Base-by-base conservation (phyloP, 495 filamentous ascomycete species). In the Terfezia boudieri region DNA sequence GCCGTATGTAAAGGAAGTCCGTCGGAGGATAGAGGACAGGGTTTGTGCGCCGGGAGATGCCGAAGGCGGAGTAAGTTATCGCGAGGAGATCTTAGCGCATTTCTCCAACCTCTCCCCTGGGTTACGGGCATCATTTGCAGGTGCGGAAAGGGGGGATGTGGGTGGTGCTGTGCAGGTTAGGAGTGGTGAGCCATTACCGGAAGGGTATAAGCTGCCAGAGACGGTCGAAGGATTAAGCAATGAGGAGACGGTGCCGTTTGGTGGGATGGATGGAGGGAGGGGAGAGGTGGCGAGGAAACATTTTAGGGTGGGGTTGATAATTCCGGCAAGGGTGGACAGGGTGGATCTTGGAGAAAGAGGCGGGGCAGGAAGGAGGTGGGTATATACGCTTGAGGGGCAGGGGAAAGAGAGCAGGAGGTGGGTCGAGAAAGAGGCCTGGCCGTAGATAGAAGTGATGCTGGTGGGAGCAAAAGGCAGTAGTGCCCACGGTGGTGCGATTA, bases 21-120 rank as follows among this genome's bases (percentile, higher is more conserved):
- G 57, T 53, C 9, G 49, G 56, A 1, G 60, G 57, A 46, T 46
- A 1, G 41, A 46, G 41, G 41, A 14, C 4, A 14, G 41, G 12
- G 12, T 46, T 46, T 8, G 14, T 9, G 8, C 17, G 41, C 41
- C 41, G 8, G 4, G 4, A 4, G 62, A 51, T 5, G 64, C 59
- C 8, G 60, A 61, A 14, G 60, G 57, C 0, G 61, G 62, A 7
- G 86, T 80, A 80, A 76, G 71, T 12, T 94, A 83, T 78, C 70
- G 69, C 37, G 81, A 71, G 58, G 85, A 93, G 67, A 67, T 95
- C 46, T 83, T 80, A 56, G 79, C 75, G 58, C 84, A 89, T 69
- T 95, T 94, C 74, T 86, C 82, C 12, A 93, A 93, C 65, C 68
- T 86, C 63, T 78, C 74, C 26, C 89, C 89, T 12, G 66, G 72